Percentiles rank a stretch among this genome's conserved stretches.
Conservation (phyloP, 2,329 filamentous ascomycete genomes). For the Leptographium flavum region DNA sequence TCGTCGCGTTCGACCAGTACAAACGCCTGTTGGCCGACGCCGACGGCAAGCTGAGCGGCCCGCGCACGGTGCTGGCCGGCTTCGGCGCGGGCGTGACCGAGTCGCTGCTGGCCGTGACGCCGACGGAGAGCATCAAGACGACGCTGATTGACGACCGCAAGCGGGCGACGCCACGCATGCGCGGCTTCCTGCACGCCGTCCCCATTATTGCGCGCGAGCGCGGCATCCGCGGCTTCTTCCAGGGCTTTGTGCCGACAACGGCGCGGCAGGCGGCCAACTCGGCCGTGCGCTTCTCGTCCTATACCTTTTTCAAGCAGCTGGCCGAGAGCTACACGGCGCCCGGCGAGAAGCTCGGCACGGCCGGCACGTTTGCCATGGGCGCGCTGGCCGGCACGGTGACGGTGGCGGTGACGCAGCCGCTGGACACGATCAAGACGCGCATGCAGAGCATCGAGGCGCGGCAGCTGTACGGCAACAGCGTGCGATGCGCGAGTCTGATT, state of each 20-base stretch:
- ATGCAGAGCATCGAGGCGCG: slow-evolving; percentile 94
- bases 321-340: slow-evolving; percentile 86
- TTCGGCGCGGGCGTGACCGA: slow-evolving; percentile 94
- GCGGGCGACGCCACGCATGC: slow-evolving; percentile 67
- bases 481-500: slow-evolving; percentile 70
- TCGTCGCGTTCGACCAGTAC: slow-evolving; percentile 93
- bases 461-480: slow-evolving; percentile 69
- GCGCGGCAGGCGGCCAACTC: slow-evolving; percentile 90
- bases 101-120: slow-evolving; percentile 83
- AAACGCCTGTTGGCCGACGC: slow-evolving; percentile 70
- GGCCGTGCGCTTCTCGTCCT: slow-evolving; percentile 79
- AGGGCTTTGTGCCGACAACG: slow-evolving; percentile 90
- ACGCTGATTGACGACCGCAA: slow-evolving; percentile 97
- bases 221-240: slow-evolving; percentile 85
- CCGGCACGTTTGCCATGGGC: slow-evolving; percentile 83
- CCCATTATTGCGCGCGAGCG: slow-evolving; percentile 78
- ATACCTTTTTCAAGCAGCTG: slow-evolving; percentile 79
- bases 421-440: slow-evolving; percentile 92
- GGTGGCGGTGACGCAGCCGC: slow-evolving; percentile 59
- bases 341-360: slow-evolving; percentile 80
- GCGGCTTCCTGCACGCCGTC: slow-evolving; percentile 82
- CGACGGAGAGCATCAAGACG: slow-evolving; percentile 97
- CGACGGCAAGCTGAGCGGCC: slow-evolving; percentile 78
- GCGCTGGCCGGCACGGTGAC: slow-evolving; percentile 82
- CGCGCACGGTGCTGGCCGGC: slow-evolving; percentile 79